Conservation (phyloP, 2,329 filamentous ascomycete genomes). For the Stachybotrys elegans region DNA sequence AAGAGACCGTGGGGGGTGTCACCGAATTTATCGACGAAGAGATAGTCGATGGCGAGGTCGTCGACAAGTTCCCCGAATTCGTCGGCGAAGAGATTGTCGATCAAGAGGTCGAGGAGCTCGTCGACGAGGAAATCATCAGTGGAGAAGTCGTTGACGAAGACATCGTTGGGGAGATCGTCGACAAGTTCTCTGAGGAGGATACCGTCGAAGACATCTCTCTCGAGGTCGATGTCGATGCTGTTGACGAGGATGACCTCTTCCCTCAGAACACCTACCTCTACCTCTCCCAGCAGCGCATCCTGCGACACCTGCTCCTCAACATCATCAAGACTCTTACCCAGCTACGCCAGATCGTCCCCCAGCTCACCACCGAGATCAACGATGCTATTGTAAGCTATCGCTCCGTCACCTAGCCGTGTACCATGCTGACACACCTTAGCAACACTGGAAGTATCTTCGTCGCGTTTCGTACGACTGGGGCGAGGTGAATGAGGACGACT, state of each 20-base stretch:
- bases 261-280: neutral
- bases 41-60: too few species aligned
- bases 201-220: neutral
- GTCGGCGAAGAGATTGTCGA: too few species aligned
- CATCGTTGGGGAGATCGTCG: neutral
- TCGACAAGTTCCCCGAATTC: too few species aligned
- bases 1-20: too few species aligned
- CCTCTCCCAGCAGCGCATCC: neutral
- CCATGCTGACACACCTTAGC: neutral
- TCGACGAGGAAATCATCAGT: neutral
- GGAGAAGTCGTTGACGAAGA: neutral
- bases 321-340: neutral
- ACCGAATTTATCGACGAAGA: too few species aligned
- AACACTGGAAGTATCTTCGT: neutral
- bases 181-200: neutral
- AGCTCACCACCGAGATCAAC: neutral
- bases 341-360: neutral
- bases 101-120: neutral
- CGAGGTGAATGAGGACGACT: neutral
- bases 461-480: neutral
- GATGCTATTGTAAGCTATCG: conserved; percentile 1
- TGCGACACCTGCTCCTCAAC: conserved; percentile 1
- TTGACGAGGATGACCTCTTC: neutral
- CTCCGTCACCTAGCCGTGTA: too few species aligned
- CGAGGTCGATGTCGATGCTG: neutral